Evolutionary conservation across 352 stramenopile genomes (phyloP), one percentile per base, ranked within the genome.

Genomic region (Globisporangium yorkense): DNA sequence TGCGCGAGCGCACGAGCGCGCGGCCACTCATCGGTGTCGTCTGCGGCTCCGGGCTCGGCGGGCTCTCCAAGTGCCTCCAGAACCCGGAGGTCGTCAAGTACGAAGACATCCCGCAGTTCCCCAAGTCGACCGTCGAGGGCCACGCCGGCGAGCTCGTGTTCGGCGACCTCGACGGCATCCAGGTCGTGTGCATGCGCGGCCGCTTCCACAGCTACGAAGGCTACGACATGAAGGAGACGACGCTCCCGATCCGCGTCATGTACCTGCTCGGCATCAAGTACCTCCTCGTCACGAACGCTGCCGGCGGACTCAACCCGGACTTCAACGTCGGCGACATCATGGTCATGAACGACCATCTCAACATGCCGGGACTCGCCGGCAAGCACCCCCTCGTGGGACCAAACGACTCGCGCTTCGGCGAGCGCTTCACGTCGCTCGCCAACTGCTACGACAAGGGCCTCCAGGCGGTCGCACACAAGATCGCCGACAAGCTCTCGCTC

Each of bases 201-300:
- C 78, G 97, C 61, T 99, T 99, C 75, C 96, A 99, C 80, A 94
- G 76, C 56, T 99, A 99, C 70, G 94, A 98, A 70, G 97, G 97
- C 61, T 96, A 99, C 75, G 79, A 84, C 33, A 97, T 98, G 80
- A 81, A 91, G 52, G 96, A 96, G 37, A 96, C 96, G 21, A 86
- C 94, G 20, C 68, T 98, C n/a, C 95, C 96, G 16, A 96, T 99
- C 54, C 84, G 88, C 39, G 84, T 99, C 45, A 98, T 99, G 87
- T 89, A 96, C 63, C 82, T 97, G 41, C 64, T 99, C 5, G 90
- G 92, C 50, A 96, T 98, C 61, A 93, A 98, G 62, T 87, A 98
- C 45, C 74, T 99, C 40, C 72, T 99, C 57, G 81, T 99, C 33
- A 99, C 97, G 20, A 99, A 99, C 72, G 97, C 97, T 10, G 96